These are phyloP conservation scores for Mortierella sp. DNA, from an alignment of 371 early-diverging fungal species.

Conservation along the genomic window DNA sequence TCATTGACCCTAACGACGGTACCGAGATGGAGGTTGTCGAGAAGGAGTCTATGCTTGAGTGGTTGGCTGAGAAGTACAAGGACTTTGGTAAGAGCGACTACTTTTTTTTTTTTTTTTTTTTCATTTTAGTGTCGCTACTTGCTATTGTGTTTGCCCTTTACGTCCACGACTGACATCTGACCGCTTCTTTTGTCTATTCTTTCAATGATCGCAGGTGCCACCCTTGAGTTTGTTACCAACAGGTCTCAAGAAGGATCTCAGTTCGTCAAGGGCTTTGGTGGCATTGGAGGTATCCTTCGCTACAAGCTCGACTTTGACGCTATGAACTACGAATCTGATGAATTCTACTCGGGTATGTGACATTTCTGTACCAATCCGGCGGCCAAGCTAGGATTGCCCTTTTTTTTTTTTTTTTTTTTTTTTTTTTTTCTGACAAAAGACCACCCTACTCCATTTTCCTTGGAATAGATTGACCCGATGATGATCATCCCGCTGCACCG, in stretches of 20 bases:
- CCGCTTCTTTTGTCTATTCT: background rate
- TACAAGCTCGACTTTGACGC: constrained; percentile 93
- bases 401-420: background rate
- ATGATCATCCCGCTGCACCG: constrained; percentile 61
- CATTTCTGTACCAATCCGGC: background rate
- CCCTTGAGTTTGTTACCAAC: constrained; percentile 97
- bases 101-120: background rate
- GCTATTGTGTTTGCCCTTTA: too few species aligned
- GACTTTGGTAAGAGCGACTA: constrained; percentile 76
- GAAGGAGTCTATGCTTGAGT: constrained; percentile 91
- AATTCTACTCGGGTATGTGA: constrained; percentile 55
- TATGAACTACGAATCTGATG: constrained; percentile 58
- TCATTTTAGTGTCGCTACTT: too few species aligned
- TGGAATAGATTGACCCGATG: constrained; percentile 49
- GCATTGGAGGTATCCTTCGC: constrained; percentile 98
- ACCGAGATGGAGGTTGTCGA: constrained; percentile 84
- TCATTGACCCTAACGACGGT: constrained; percentile 72
- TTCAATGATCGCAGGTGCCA: constrained; percentile 62
- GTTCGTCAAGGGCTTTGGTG: constrained; percentile 99
- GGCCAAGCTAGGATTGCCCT: background rate
- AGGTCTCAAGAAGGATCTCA: constrained; percentile 98
- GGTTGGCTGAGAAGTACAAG: constrained; percentile 99
- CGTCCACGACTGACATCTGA: too few species aligned
- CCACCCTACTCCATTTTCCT: background rate
- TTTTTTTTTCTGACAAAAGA: background rate